Evolutionary conservation across 2,329 filamentous ascomycete species (phyloP).

Genomic region (Macrophomina phaseolina): DNA sequence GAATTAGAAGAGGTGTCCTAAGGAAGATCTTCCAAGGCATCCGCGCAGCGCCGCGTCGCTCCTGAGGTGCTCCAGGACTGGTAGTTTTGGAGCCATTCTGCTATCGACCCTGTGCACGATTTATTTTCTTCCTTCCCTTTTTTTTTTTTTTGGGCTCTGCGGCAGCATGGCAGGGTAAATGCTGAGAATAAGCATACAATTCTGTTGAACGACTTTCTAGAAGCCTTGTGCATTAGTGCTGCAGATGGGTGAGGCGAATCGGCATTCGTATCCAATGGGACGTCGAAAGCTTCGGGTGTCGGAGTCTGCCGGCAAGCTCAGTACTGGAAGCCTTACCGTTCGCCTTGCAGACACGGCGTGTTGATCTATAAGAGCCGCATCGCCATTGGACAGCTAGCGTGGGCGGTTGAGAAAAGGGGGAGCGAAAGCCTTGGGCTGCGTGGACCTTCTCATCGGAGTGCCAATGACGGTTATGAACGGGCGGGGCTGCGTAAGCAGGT

Average conservation of each 20-base stretch:
- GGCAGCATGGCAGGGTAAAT: no score
- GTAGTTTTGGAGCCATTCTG: no score
- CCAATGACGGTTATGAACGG: background rate
- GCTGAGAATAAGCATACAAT: background rate
- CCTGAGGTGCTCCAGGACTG: background rate
- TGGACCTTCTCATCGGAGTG: background rate
- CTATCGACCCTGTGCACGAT: no score
- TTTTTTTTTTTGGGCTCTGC: no score
- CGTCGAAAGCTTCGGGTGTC: background rate
- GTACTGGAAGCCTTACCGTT: background rate
- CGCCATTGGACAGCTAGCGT: background rate
- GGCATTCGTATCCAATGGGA: background rate
- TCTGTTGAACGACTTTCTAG: conserved; percentile 5
- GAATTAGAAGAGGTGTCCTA: background rate
- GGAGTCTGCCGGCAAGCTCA: background rate
- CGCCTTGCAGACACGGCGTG: background rate
- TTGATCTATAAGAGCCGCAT: conserved; percentile 3
- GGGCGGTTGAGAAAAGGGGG: background rate
- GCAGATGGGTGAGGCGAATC: background rate
- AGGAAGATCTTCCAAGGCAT: background rate
- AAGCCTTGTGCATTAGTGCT: background rate
- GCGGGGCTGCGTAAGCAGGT: background rate
- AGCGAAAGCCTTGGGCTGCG: background rate
- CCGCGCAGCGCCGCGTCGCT: background rate
- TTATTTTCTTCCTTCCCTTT: no score